Base-by-base conservation (phyloP, 108 stramenopile species). In the Nitzschia putrida region DNA sequence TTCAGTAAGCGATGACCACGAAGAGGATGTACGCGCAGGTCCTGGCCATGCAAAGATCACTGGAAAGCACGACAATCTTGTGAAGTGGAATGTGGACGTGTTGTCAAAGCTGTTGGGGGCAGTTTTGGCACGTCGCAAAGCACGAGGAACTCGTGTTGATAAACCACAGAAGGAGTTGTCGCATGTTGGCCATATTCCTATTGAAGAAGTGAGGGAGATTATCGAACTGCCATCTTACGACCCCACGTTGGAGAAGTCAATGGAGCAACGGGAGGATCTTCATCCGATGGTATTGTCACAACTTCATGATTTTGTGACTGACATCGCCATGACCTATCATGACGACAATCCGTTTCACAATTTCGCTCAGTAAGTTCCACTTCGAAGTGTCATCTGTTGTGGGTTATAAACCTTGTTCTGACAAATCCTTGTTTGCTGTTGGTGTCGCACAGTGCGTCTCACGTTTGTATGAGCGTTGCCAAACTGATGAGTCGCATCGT, bases 281-380 rank as follows among this genome's bases (percentile, higher is more conserved):
- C 0, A 14, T 4, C 26, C 12, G 2, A 20, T n/a, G 0, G 37
- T 39, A 3, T 37, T 59, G 57, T 40, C 37, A 39, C 57, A 59
- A 59, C 57, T 59, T 1, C 57, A 39, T 40, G 34, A 59, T 13
- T 59, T 20, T 7, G 57, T 59, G 1, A 59, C 57, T 16, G 57
- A 34, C 3, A 59, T 59, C 7, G 12, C 57, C 13, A 39, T 29
- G 20, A 59, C 57, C 0, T 59, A 59, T 7, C 57, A 39, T 16
- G 75, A 76, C n/a, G 57, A 59, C 3, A 59, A 59, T 39, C 57
- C 57, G 40, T 59, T 59, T 29, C 57, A 59, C 38, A 59, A 59
- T 38, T 59, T 59, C 37, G 57, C 29, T 4, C 29, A 34, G 29
- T 34, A 34, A 34, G 29, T 34, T n/a, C n/a, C n/a, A n/a, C n/a